phyloP scores from a whole-genome alignment of 2,329 filamentous ascomycete genomes.

The Penicillium sp. region DNA sequence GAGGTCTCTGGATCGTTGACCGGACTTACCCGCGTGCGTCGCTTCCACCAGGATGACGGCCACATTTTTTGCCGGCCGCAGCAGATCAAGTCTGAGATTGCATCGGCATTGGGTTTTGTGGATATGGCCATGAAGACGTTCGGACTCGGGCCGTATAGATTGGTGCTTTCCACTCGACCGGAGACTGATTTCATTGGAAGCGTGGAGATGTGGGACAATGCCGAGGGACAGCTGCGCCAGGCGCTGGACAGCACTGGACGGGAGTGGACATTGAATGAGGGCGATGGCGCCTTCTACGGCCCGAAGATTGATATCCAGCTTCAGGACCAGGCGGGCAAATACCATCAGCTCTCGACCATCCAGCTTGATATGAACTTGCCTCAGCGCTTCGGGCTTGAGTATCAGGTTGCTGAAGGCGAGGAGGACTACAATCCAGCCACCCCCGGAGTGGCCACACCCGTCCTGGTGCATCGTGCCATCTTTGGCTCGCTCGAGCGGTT shows the following conservation, averaged over 20 bases:
- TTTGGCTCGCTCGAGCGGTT: slow-evolving; percentile 79
- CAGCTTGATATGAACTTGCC: slow-evolving; percentile 88
- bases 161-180: slow-evolving; percentile 74
- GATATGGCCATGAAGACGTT: slow-evolving; percentile 66
- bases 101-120: slow-evolving; percentile 68
- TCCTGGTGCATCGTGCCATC: slow-evolving; percentile 79
- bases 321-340: slow-evolving; percentile 72
- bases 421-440: slow-evolving; percentile 38
- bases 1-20: slow-evolving; percentile 76
- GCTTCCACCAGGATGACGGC: slow-evolving; percentile 86
- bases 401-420: slow-evolving; percentile 51
- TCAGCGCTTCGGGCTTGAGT: slow-evolving; percentile 71
- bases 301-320: slow-evolving; percentile 87
- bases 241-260: slow-evolving; percentile 61
- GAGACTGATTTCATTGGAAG: slow-evolving; percentile 71
- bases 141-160: slow-evolving; percentile 64
- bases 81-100: slow-evolving; percentile 71
- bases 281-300: slow-evolving; percentile 85
- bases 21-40: slow-evolving; percentile 74
- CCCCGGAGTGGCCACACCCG: slow-evolving; percentile 61
- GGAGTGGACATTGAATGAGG: slow-evolving; percentile 68
- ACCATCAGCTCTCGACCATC: slow-evolving; percentile 83
- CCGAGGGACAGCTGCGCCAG: slow-evolving; percentile 60
- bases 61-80: slow-evolving; percentile 81
- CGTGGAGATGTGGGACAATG: slow-evolving; percentile 62